Evolutionary conservation across 2,329 filamentous ascomycete species (phyloP), one percentile per base, ranked within the genome.

Genomic region (Alternaria longipes): DNA sequence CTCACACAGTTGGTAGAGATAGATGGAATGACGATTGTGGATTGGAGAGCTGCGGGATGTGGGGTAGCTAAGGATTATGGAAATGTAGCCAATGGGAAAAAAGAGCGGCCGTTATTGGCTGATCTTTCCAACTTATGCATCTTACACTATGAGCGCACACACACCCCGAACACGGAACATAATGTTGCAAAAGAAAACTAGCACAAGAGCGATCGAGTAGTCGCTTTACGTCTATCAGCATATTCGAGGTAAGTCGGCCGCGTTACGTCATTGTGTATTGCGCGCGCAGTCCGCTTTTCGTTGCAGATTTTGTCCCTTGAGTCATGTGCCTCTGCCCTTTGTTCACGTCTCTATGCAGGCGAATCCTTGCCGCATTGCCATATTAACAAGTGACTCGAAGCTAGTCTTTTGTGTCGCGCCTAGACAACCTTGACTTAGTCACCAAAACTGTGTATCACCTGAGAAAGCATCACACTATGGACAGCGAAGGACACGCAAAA

Each of bases 321-420:
- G 66, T 72, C 68, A 71, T 70, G 67, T 60, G 67, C 59, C 44
- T 54, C 12, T 49, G 47, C 56, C 55, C 61, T 63, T 66, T 66
- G 62, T 61, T 67, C 59, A 67, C 54, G 60, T 60, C 67, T 41
- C 56, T 64, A 67, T 66, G 54, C 60, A 63, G 65, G 54, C 49
- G 59, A 58, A 59, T 59, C 64, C 64, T 68, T 67, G 65, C 64
- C 60, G 55, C 59, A 49, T 40, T 59, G 58, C 62, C 63, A 70
- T 67, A 67, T 71, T 65, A 63, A 62, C 54, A 7, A 56, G 58
- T 67, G 67, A 66, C 64, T 70, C 60, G 69, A 55, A 44, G 40
- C 18, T 49, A 34, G 32, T 49, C 46, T 49, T 24, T 18, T 34
- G 46, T 18, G 46, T 38, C 32, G 20, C 46, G 30, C 32, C 46